These are phyloP conservation scores for Suillus subaureus DNA, from an alignment of 768 basidiomycete genomes.

Conservation along the genomic window DNA sequence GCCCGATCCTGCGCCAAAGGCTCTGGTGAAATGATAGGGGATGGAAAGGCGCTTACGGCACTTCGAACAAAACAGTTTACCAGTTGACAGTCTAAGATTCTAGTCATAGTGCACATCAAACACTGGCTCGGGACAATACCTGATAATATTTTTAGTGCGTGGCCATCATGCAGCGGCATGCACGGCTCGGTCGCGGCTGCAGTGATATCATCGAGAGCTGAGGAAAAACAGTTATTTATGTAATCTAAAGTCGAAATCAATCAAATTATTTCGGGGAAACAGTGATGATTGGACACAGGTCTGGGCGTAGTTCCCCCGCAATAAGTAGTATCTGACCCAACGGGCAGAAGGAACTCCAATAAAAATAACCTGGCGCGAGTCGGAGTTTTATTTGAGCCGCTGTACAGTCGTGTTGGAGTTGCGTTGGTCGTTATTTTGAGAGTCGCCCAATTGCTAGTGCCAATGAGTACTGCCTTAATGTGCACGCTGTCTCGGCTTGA, in stretches of 20 bases:
- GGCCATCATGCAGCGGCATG: background rate
- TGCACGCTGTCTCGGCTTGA: background rate
- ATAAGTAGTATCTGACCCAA: background rate
- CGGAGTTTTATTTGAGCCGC: constrained; percentile 3
- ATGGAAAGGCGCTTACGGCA: background rate
- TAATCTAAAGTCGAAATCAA: constrained; percentile 2
- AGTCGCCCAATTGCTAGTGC: background rate
- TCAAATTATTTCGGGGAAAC: no score
- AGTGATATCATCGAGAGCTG: background rate
- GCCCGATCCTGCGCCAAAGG: no score
- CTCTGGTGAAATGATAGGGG: no score
- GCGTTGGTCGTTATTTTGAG: background rate
- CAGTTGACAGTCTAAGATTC: background rate
- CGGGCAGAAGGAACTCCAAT: no score
- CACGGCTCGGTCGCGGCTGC: background rate
- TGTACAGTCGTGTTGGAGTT: background rate
- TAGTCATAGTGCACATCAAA: no score
- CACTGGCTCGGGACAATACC: no score
- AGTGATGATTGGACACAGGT: no score
- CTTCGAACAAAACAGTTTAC: background rate
- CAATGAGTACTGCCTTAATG: no score
- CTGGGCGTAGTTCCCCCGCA: background rate
- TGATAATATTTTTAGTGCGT: background rate
- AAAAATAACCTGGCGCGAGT: background rate
- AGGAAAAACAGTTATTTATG: background rate